A percentile compares a stretch with the other conserved stretches of the same genome.
Conservation (phyloP, 2,329 filamentous ascomycete genomes). For the Arthroderma sp. region DNA sequence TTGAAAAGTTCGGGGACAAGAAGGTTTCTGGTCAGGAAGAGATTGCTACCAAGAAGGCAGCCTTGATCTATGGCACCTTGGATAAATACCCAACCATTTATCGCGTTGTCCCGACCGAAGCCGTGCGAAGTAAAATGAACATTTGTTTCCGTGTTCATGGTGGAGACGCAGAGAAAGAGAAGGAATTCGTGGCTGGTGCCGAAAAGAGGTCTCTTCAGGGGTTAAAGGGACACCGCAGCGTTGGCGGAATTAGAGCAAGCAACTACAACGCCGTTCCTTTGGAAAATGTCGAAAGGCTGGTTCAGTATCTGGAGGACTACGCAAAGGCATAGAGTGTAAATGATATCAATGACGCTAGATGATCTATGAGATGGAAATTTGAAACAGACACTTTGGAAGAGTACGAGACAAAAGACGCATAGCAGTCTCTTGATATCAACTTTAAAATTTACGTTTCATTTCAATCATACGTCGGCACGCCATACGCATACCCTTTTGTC, state of each 20-base stretch:
- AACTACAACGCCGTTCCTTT: conserved; percentile 77
- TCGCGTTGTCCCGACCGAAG: conserved; percentile 61
- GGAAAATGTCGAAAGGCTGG: conserved; percentile 32
- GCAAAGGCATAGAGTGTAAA: conserved; percentile 19
- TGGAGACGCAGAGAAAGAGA: conserved; percentile 57
- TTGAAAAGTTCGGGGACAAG: conserved; percentile 48
- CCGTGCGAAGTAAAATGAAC: conserved; percentile 77
- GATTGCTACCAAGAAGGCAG: conserved; percentile 60
- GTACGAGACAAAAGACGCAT: not conserved
- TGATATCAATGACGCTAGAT: not conserved
- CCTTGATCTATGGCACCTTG: conserved; percentile 61
- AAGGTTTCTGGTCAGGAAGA: conserved; percentile 67
- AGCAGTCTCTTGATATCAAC: not conserved
- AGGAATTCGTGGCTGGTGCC: conserved; percentile 63
- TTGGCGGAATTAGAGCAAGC: conserved; percentile 72
- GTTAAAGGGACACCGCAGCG: conserved; percentile 75
- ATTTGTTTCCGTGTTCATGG: conserved; percentile 72
- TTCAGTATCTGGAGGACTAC: conserved; percentile 39
- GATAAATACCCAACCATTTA: conserved; percentile 65
- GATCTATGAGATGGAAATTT: not conserved
- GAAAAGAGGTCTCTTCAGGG: conserved; percentile 58
- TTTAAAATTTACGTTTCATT: not conserved
- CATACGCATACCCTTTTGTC: conserved; percentile 40
- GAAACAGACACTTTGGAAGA: conserved; percentile 7
- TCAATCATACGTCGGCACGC: conserved; percentile 18